These are phyloP conservation scores for Saccharomyces jurei DNA, from an alignment of 805 yeast genomes.

Conservation along the genomic window DNA sequence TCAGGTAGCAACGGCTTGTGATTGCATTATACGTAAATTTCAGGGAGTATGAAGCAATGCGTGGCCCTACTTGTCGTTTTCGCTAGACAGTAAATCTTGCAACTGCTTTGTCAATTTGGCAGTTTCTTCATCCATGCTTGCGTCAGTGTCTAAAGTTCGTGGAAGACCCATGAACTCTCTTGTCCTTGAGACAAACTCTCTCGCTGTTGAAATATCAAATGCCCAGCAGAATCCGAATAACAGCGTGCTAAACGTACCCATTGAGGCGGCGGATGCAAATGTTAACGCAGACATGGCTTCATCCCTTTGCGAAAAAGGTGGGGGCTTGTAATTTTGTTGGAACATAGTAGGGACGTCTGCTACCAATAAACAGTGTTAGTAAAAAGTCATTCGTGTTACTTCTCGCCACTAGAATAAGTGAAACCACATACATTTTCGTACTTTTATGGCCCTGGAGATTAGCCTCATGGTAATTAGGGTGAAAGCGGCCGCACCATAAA, in stretches of 20 bases:
- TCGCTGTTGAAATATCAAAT: constrained; percentile 55
- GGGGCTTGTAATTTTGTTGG: constrained; percentile 81
- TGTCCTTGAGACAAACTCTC: constrained; percentile 42
- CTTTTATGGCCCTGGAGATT: constrained; percentile 65
- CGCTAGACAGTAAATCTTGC: constrained; percentile 42
- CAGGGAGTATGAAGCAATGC: background rate
- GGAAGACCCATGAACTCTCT: background rate
- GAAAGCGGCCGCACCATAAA: constrained; percentile 63
- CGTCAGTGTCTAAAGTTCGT: constrained; percentile 18
- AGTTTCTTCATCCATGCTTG: constrained; percentile 55
- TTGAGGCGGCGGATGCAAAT: constrained; percentile 68
- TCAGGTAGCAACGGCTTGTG: background rate
- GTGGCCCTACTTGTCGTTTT: constrained; percentile 12
- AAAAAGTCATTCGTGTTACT: background rate
- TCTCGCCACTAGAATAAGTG: background rate
- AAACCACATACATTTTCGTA: constrained; percentile 49
- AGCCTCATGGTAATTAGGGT: constrained; percentile 66
- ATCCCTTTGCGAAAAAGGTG: constrained; percentile 64
- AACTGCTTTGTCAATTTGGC: constrained; percentile 47
- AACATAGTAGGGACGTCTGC: constrained; percentile 59
- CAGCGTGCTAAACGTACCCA: constrained; percentile 61
- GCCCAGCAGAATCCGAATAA: constrained; percentile 72
- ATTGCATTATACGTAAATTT: background rate
- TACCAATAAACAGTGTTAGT: constrained; percentile 5
- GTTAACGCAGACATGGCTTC: constrained; percentile 84